These are phyloP conservation scores for Sarcocystis neurona DNA, from an alignment of 169 alveolate genomes.

Conservation along the genomic window DNA sequence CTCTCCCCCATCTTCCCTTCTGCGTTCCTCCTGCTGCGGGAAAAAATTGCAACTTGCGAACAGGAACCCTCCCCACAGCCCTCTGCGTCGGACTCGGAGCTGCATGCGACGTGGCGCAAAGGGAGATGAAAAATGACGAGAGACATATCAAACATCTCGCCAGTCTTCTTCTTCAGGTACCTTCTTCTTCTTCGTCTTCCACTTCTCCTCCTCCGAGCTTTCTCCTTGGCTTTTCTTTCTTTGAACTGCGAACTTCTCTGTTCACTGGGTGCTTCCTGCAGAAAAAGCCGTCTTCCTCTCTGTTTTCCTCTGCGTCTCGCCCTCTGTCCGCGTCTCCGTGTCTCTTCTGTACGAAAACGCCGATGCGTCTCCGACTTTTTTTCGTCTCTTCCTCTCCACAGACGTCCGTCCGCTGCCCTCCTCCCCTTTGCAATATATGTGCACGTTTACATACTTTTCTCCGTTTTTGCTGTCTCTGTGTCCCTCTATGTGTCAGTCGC, in stretches of 20 bases:
- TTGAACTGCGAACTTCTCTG: not conserved
- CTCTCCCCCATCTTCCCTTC: too few relatives aligned
- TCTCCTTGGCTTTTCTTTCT: not conserved
- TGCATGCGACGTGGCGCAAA: conserved; percentile 90
- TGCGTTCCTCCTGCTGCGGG: too few relatives aligned
- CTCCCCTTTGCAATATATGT: not conserved
- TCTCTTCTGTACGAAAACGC: not conserved
- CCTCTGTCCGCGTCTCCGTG: not conserved
- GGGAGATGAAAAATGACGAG: conserved; percentile 93
- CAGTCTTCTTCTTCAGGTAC: conserved; percentile 13
- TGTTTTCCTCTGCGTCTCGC: not conserved
- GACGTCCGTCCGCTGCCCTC: not conserved
- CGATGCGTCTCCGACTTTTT: not conserved
- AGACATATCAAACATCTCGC: conserved; percentile 83
- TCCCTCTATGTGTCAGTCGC: not conserved
- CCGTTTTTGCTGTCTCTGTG: not conserved
- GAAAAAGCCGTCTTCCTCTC: too few relatives aligned
- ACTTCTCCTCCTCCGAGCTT: not conserved
- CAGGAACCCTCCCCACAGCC: conserved; percentile 87
- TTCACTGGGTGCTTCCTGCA: not conserved
- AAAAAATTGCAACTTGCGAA: too few relatives aligned
- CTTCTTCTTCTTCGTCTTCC: not conserved
- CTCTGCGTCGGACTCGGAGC: conserved; percentile 96
- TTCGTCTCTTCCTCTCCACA: not conserved
- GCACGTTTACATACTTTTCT: conserved; percentile 67